A percentile compares a stretch with the other conserved stretches of the same genome.
phyloP scores from a whole-genome alignment of 2,329 filamentous ascomycete genomes.

The Aspergillus sclerotialis region DNA sequence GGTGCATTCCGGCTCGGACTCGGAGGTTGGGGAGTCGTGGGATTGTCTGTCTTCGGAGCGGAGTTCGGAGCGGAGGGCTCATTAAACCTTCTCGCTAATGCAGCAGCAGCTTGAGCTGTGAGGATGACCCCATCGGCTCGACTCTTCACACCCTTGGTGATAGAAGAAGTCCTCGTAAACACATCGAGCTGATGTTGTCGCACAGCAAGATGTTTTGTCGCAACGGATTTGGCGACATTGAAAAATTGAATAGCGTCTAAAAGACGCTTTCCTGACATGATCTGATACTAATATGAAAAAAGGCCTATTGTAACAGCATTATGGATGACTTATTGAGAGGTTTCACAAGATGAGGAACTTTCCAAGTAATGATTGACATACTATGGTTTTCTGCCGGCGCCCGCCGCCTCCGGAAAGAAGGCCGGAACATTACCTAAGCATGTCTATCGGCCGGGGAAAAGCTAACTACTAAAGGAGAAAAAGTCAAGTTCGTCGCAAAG shows the following conservation, averaged over 20 bases:
- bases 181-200: conserved; percentile 56
- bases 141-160: conserved; percentile 55
- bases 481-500: not conserved
- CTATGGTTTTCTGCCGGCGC: not conserved
- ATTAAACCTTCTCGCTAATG: conserved; percentile 52
- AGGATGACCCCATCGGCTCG: conserved; percentile 57
- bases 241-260: conserved; percentile 65
- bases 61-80: conserved; percentile 32
- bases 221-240: conserved; percentile 62
- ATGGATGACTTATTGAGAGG: conserved; percentile 4
- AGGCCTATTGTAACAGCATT: conserved; percentile 14
- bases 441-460: no score
- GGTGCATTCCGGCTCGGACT: not conserved
- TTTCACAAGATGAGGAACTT: not conserved
- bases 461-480: not conserved
- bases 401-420: no score
- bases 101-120: conserved; percentile 54
- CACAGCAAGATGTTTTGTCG: conserved; percentile 54
- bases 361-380: not conserved
- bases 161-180: conserved; percentile 57
- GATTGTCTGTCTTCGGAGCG: conserved; percentile 5
- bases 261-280: conserved; percentile 55
- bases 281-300: conserved; percentile 4
- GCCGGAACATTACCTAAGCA: no score
- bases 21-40: conserved; percentile 17